These are phyloP conservation scores for Xylaria sp. DNA, from an alignment of 2,329 filamentous ascomycete genomes.

Conservation along the genomic window DNA sequence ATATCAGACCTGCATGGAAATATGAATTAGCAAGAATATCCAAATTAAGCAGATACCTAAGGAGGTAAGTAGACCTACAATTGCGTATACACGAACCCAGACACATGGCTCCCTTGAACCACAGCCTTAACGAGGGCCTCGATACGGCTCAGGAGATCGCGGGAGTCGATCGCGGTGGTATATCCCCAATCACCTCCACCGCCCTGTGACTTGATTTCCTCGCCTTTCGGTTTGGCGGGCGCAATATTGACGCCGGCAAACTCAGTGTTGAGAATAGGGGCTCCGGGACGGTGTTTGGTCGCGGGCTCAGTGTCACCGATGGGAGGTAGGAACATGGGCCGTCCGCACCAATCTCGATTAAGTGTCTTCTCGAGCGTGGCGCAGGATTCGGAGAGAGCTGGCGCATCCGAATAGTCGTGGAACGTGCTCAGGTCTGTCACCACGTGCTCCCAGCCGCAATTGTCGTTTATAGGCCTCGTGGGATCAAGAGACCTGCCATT, in stretches of 20 bases:
- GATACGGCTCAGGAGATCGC: slow-evolving; percentile 68
- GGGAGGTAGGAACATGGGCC: slow-evolving; percentile 65
- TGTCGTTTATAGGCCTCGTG: slow-evolving; percentile 74
- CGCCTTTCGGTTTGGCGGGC: slow-evolving; percentile 52
- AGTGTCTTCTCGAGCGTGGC: slow-evolving; percentile 65
- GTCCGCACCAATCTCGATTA: slow-evolving; percentile 59
- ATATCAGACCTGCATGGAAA: slow-evolving; percentile 60
- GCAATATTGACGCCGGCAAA: slow-evolving; percentile 77
- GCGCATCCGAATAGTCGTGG: slow-evolving; percentile 73
- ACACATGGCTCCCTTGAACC: slow-evolving; percentile 65
- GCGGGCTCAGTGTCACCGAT: slow-evolving; percentile 59
- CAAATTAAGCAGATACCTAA: too few species aligned
- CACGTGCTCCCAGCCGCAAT: slow-evolving; percentile 78
- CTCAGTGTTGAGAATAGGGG: slow-evolving; percentile 73
- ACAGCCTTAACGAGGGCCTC: slow-evolving; percentile 69
- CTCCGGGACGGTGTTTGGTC: slow-evolving; percentile 61
- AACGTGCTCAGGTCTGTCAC: slow-evolving; percentile 72
- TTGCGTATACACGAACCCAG: slow-evolving; percentile 74
- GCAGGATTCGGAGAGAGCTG: slow-evolving; percentile 66
- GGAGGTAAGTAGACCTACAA: slow-evolving; percentile 56
- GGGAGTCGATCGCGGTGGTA: slow-evolving; percentile 70
- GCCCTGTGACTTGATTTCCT: slow-evolving; percentile 42
- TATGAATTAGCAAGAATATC: slow-evolving; percentile 15
- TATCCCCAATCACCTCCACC: slow-evolving; percentile 72
- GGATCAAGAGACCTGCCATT: slow-evolving; percentile 64